phyloP scores from a whole-genome alignment of 768 basidiomycete genomes.

The Leccinum disarticulatum region DNA sequence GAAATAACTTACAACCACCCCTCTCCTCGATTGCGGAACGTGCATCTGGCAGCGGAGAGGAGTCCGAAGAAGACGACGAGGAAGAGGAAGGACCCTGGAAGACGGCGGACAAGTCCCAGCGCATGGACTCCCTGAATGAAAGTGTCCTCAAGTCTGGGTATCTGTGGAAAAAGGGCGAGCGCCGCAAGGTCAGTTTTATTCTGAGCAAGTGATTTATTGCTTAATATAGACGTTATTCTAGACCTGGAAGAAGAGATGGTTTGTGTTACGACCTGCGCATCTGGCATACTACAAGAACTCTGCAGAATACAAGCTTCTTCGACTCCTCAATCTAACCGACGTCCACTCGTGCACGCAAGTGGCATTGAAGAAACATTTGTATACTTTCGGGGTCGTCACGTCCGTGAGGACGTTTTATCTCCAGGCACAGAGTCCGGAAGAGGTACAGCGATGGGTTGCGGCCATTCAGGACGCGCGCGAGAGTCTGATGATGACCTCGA shows the following conservation, averaged over 20 bases:
- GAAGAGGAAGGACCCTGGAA: slow-evolving; percentile 68
- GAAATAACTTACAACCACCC: slow-evolving; percentile 46
- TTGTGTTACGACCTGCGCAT: slow-evolving; percentile 89
- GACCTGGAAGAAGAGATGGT: slow-evolving; percentile 99
- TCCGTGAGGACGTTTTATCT: slow-evolving; percentile 89
- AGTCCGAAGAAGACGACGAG: slow-evolving; percentile 74
- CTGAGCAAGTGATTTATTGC: not conserved
- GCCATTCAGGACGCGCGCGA: slow-evolving; percentile 79
- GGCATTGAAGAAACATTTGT: slow-evolving; percentile 81
- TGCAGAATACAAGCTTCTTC: slow-evolving; percentile 90
- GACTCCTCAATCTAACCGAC: slow-evolving; percentile 81
- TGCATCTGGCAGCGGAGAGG: slow-evolving; percentile 67
- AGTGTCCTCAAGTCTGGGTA: slow-evolving; percentile 88
- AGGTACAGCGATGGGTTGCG: slow-evolving; percentile 79
- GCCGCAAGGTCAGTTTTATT: slow-evolving; percentile 74
- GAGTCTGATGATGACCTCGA: slow-evolving; percentile 59
- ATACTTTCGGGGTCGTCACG: slow-evolving; percentile 91
- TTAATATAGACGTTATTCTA: slow-evolving; percentile 32
- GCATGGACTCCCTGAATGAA: slow-evolving; percentile 55
- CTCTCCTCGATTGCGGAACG: slow-evolving; percentile 80
- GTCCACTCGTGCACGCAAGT: slow-evolving; percentile 90
- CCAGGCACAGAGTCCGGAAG: slow-evolving; percentile 69
- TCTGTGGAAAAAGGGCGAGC: slow-evolving; percentile 96
- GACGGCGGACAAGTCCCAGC: slow-evolving; percentile 44
- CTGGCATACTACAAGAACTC: slow-evolving; percentile 96